Percentiles rank a stretch among this genome's conserved stretches.
phyloP scores from a whole-genome alignment of 257 asterid species.

The Solanum clarkiae region DNA sequence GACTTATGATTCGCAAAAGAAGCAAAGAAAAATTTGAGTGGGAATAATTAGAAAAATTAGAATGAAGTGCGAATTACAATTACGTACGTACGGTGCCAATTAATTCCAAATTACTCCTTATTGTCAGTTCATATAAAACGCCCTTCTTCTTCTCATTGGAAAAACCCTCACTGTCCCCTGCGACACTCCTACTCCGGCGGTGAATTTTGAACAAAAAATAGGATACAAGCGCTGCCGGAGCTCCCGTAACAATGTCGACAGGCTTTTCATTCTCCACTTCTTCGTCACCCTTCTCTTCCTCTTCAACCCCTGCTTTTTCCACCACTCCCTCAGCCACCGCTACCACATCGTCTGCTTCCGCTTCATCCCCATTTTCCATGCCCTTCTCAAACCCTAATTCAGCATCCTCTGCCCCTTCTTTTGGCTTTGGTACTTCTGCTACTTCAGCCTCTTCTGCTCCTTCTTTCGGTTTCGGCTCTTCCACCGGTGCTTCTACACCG shows the following conservation, averaged over 20 bases:
- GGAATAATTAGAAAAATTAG: background rate
- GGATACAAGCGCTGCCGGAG: background rate
- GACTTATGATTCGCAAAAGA: background rate
- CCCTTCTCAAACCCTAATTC: constrained; percentile 8
- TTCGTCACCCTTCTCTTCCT: background rate
- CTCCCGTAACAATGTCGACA: constrained; percentile 21
- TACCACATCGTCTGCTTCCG: background rate
- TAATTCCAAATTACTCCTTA: background rate
- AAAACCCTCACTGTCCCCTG: background rate
- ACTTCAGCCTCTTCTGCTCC: constrained; percentile 14
- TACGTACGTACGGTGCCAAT: background rate
- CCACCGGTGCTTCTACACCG: constrained; percentile 8
- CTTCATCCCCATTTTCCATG: constrained; percentile 7
- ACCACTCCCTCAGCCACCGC: background rate
- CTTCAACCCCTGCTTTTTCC: background rate
- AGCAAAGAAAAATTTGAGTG: background rate
- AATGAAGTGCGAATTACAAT: background rate
- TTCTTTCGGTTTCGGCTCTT: constrained; percentile 2
- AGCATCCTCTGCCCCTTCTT: constrained; percentile 23
- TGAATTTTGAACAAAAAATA: background rate
- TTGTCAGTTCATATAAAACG: background rate
- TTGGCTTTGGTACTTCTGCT: constrained; percentile 18
- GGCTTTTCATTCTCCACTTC: constrained; percentile 32
- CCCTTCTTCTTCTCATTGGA: background rate
- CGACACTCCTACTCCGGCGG: background rate